A percentile compares a stretch with the other conserved stretches of the same genome.
Conservation (phyloP, 106 monocot species). For the Acorus calamus region DNA sequence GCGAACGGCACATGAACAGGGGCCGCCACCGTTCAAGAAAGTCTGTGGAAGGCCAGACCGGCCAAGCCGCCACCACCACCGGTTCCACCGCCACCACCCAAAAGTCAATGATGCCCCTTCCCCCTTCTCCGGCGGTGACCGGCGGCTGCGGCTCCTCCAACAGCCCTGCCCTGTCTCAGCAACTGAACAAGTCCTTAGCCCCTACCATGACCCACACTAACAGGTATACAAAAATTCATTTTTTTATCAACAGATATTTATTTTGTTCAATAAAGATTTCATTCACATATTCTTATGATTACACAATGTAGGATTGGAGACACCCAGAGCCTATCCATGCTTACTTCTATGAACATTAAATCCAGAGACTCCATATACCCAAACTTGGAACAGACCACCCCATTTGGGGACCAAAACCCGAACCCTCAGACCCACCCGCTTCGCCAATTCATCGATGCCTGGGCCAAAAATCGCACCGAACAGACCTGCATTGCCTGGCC, state of each 20-base stretch:
- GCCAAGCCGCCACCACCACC: background rate
- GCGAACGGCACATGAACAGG: too few species aligned
- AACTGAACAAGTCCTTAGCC: slow-evolving; percentile 22
- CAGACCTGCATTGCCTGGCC: slow-evolving; percentile 22
- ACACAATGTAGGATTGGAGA: background rate
- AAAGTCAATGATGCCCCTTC: too few species aligned
- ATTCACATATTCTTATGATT: too few species aligned
- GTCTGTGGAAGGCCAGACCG: too few species aligned
- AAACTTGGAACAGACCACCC: slow-evolving; percentile 26
- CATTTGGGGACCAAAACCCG: slow-evolving; percentile 24
- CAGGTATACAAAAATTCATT: slow-evolving; percentile 16
- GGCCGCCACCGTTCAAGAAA: too few species aligned
- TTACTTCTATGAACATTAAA: slow-evolving; percentile 8
- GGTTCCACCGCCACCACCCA: background rate
- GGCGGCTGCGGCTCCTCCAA: slow-evolving; percentile 10
- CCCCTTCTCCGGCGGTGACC: too few species aligned
- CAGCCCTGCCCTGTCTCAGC: background rate
- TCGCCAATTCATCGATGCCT: slow-evolving; percentile 51
- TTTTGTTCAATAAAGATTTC: too few species aligned
- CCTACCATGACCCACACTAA: slow-evolving; percentile 3
- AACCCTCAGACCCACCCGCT: slow-evolving; percentile 22
- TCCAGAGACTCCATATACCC: slow-evolving; percentile 9
- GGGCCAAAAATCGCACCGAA: slow-evolving; percentile 44
- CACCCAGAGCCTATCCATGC: slow-evolving; percentile 12
- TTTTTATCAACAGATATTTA: too few species aligned